A percentile compares a stretch with the other conserved stretches of the same genome.
Conservation (phyloP, 768 basidiomycete species). For the Hygrophoropsis aurantiaca region DNA sequence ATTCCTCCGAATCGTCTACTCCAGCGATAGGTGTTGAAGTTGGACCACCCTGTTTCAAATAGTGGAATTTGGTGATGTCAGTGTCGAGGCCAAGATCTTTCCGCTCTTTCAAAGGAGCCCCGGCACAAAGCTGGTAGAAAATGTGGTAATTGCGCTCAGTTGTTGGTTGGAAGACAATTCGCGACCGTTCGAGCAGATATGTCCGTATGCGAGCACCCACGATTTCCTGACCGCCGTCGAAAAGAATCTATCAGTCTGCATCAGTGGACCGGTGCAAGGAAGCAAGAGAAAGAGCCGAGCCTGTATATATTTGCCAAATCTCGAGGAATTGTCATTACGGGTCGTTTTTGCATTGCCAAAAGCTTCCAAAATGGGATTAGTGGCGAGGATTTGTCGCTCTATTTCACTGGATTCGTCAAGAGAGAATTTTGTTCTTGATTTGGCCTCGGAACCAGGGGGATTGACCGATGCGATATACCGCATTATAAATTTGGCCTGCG, state of each 20-base stretch:
- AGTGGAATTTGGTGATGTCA: conserved; percentile 86
- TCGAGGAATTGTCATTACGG: conserved; percentile 97
- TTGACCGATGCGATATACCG: conserved; percentile 98
- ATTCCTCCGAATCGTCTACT: conserved; percentile 96
- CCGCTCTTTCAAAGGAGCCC: conserved; percentile 91
- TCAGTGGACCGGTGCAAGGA: conserved; percentile 2
- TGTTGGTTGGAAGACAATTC: conserved; percentile 95
- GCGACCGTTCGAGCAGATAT: conserved; percentile 94
- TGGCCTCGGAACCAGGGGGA: conserved; percentile 62
- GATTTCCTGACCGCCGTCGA: conserved; percentile 94
- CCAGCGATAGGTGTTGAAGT: conserved; percentile 83
- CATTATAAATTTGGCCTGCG: conserved; percentile 96
- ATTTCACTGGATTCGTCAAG: conserved; percentile 91
- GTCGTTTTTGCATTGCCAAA: conserved; percentile 99
- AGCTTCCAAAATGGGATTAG: conserved; percentile 98
- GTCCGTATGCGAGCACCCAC: conserved; percentile 99
- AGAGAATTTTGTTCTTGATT: conserved; percentile 68
- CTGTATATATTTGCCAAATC: conserved; percentile 99
- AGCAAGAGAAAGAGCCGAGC: conserved; percentile 42
- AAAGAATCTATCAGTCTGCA: conserved; percentile 74
- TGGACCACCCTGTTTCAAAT: conserved; percentile 91
- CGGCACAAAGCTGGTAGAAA: conserved; percentile 98
- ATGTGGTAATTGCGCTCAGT: conserved; percentile 99
- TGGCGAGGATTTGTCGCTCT: conserved; percentile 95
- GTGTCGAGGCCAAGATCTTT: conserved; percentile 90